phyloP scores from a whole-genome alignment of 116 monocot genomes.

The Posidonia oceanica region DNA sequence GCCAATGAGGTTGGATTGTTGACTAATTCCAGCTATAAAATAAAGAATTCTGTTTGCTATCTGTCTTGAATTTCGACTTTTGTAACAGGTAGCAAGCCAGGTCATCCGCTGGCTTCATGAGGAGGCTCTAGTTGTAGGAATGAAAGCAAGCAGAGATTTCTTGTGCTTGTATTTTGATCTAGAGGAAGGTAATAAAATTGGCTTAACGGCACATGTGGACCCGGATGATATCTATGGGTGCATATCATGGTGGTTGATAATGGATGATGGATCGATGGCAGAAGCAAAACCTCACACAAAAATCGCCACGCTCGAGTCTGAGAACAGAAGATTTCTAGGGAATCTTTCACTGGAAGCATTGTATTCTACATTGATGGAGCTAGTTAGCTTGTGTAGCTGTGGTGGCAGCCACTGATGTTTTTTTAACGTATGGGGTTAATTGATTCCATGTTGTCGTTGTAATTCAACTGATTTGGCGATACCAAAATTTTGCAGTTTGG shows the following conservation, averaged over 20 bases:
- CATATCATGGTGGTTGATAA: constrained; percentile 76
- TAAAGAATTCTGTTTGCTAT: background rate
- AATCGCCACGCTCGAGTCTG: constrained; percentile 5
- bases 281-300: constrained; percentile 21
- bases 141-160: constrained; percentile 66
- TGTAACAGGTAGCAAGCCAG: constrained; percentile 64
- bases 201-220: constrained; percentile 58
- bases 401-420: constrained; percentile 18
- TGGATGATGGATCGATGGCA: constrained; percentile 35
- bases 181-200: constrained; percentile 57
- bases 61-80: constrained; percentile 1
- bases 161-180: constrained; percentile 54
- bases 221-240: constrained; percentile 43
- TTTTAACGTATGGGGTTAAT: background rate
- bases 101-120: constrained; percentile 88
- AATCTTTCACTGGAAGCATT: constrained; percentile 55
- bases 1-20: too few relatives aligned
- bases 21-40: too few relatives aligned
- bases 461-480: too few relatives aligned
- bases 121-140: constrained; percentile 61
- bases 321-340: constrained; percentile 45
- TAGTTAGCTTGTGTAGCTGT: constrained; percentile 40
- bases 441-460: too few relatives aligned
- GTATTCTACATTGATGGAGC: constrained; percentile 69
- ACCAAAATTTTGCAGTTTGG: too few relatives aligned